Evolutionary conservation across 1,139 yeast species (phyloP), one percentile per base, ranked within the genome.

Genomic region (Magnusiomyces ingens): DNA sequence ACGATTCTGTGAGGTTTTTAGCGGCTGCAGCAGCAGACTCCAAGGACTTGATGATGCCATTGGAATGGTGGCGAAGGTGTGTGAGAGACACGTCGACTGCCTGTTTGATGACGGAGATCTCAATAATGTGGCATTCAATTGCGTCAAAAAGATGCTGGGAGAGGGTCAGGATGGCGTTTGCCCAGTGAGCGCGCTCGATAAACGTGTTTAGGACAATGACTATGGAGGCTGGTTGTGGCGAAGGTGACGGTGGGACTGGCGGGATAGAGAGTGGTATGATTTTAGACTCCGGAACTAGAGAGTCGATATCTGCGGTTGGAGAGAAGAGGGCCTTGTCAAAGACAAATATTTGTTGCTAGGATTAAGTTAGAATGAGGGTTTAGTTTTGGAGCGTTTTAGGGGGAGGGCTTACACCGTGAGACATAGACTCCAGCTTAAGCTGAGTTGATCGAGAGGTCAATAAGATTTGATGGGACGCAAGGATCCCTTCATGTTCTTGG

Each of bases 21-120:
- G 32, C 32, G 32, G 8, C 8, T 26, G 32, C 32, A 32, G 60
- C 64, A n/a, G 61, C 55, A 15, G 61, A 60, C 22, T 61, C 62
- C 45, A 64, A 60, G 15, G 64, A 59, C 40, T 59, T 59, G 40
- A 62, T 63, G 29, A 66, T 53, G 21, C 60, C 60, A 2, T 54
- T 53, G 3, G 67, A 58, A 49, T 67, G 69, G 35, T 61, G 63
- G 29, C 59, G 57, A 57, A 67, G 55, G 51, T 67, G 66, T 2
- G 62, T 57, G 26, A 66, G 56, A 2, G 69, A 68, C 13, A 66
- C 63, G 8, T 57, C 60, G 2, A 63, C 59, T 13, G 68, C 67
- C n/a, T 58, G 59, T 41, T 60, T 57, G 15, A 67, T 61, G 12
- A 64, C 62, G 11, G 52, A 51, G 15, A 62, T 61, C 50, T 64